These are phyloP conservation scores for Alternaria ventricosa DNA, from an alignment of 2,329 filamentous ascomycete species.

Conservation along the genomic window DNA sequence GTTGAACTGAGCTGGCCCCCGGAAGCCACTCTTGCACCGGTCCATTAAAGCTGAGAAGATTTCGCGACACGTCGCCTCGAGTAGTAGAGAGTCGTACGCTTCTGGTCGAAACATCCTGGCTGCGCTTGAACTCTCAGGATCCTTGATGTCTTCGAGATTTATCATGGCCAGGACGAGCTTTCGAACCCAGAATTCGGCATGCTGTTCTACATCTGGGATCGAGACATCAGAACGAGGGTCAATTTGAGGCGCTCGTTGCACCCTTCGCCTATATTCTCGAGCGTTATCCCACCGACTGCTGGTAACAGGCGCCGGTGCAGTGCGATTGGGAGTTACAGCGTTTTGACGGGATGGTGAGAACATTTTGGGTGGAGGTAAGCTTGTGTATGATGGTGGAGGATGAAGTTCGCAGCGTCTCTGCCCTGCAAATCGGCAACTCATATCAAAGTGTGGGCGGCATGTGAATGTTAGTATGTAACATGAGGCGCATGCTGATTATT, in stretches of 20 bases:
- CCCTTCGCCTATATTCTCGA: background rate
- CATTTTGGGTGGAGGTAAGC: background rate
- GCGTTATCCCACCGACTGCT: background rate
- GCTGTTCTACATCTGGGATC: background rate
- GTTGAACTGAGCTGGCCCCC: conserved; percentile 1
- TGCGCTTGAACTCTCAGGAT: background rate
- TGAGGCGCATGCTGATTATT: background rate
- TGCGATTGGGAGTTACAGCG: background rate
- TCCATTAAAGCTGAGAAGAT: conserved; percentile 1
- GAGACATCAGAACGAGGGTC: background rate
- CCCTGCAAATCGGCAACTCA: background rate
- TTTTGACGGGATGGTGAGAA: background rate
- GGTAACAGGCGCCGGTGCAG: background rate
- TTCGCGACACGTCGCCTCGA: conserved; percentile 1
- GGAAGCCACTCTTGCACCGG: conserved; percentile 3
- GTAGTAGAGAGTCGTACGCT: background rate
- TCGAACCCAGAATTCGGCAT: conserved; percentile 1
- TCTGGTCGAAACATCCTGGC: background rate
- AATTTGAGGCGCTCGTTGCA: background rate
- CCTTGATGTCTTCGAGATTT: conserved; percentile 2
- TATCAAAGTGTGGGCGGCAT: background rate
- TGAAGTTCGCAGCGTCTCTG: background rate
- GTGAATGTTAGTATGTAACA: background rate
- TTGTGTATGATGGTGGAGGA: background rate
- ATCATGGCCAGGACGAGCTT: conserved; percentile 2